These are phyloP conservation scores for Metschnikowia kunwiensis DNA, from an alignment of 805 yeast species.

Conservation along the genomic window DNA sequence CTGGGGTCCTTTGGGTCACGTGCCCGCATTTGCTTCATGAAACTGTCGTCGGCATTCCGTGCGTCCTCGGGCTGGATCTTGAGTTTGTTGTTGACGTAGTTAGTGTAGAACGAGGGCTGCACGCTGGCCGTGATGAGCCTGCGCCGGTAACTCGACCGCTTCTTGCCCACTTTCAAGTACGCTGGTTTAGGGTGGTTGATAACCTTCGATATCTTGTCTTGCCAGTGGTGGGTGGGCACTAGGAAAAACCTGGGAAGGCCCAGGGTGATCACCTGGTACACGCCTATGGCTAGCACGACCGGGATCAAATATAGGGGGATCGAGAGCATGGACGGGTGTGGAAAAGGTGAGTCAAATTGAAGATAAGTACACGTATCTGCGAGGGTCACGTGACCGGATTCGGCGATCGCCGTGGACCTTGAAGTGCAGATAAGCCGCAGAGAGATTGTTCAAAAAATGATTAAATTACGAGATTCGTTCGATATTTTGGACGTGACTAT, in stretches of 20 bases:
- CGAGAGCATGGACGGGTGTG: too few relatives aligned
- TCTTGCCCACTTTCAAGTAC: constrained; percentile 34
- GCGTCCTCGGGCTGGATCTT: constrained; percentile 31
- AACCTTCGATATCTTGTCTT: constrained; percentile 31
- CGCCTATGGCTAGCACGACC: constrained; percentile 12
- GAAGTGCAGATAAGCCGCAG: too few relatives aligned
- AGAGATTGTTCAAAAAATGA: too few relatives aligned
- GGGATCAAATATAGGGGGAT: constrained; percentile 11
- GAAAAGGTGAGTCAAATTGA: too few relatives aligned
- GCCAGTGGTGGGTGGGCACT: constrained; percentile 41
- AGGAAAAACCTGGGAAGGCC: constrained; percentile 34
- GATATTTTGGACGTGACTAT: too few relatives aligned
- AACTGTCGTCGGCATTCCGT: constrained; percentile 20
- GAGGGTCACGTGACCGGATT: too few relatives aligned
- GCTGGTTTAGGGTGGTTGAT: constrained; percentile 33
- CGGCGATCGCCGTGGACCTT: too few relatives aligned
- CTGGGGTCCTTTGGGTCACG: constrained; percentile 35
- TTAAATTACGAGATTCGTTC: too few relatives aligned
- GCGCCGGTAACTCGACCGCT: constrained; percentile 39
- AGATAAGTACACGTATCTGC: too few relatives aligned
- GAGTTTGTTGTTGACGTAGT: constrained; percentile 35
- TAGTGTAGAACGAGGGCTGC: constrained; percentile 39
- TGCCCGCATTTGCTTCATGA: constrained; percentile 27
- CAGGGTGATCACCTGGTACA: constrained; percentile 20
- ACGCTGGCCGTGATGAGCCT: constrained; percentile 35